Evolutionary conservation across 2,329 filamentous ascomycete species (phyloP).

Genomic region (Chaetomiaceae sp.): DNA sequence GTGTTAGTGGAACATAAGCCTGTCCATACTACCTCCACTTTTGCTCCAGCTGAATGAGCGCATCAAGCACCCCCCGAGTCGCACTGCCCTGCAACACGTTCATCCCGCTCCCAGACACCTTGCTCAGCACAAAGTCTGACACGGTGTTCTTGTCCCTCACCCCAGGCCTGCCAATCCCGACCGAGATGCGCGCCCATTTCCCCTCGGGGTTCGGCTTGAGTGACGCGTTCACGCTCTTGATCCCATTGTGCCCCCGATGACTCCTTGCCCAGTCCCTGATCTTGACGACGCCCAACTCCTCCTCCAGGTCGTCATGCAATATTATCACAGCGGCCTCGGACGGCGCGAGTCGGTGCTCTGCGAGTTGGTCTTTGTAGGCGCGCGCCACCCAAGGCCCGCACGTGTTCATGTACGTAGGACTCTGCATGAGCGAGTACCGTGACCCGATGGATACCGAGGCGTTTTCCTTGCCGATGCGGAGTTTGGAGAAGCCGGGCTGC

Average conservation of each 20-base stretch:
- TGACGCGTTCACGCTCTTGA: conserved; percentile 59
- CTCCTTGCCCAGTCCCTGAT: conserved; percentile 60
- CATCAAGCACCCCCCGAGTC: conserved; percentile 12
- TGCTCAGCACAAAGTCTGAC: conserved; percentile 69
- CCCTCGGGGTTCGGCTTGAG: conserved; percentile 41
- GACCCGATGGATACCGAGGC: conserved; percentile 44
- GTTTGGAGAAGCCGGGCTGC: conserved; percentile 47
- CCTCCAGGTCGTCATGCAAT: conserved; percentile 85
- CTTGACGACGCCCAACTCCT: conserved; percentile 60
- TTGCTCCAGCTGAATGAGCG: conserved; percentile 18
- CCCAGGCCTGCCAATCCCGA: conserved; percentile 82
- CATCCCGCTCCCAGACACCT: conserved; percentile 40
- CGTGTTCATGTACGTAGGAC: conserved; percentile 76
- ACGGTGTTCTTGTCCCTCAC: conserved; percentile 64
- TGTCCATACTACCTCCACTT: conserved; percentile 7
- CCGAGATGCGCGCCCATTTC: conserved; percentile 58
- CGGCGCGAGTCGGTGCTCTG: conserved; percentile 29
- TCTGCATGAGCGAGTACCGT: conserved; percentile 67
- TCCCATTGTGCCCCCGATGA: conserved; percentile 67
- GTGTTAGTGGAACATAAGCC: neutral
- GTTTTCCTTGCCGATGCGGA: conserved; percentile 45
- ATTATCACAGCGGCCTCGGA: conserved; percentile 57
- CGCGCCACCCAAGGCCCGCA: conserved; percentile 66
- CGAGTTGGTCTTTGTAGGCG: conserved; percentile 58
- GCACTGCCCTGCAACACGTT: conserved; percentile 16